Base-by-base conservation (phyloP, 164 flowering plant genomes). In the Akebia trifoliata region DNA sequence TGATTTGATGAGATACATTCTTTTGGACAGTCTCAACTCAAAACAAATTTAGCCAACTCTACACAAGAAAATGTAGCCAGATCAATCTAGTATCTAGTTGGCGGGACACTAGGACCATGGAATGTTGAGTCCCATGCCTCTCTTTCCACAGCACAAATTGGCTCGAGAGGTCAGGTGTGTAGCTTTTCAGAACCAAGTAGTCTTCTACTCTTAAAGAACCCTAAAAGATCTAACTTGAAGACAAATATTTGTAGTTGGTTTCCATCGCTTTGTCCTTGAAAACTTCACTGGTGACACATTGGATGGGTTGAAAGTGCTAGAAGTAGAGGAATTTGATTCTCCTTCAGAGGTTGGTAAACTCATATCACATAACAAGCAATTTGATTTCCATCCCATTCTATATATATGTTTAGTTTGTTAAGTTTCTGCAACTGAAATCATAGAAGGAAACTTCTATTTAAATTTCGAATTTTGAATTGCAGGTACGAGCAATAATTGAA, bases 401-500 rank as follows among this genome's bases (percentile, higher is more conserved):
- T n/a, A 54, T 58, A 0, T 30, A 40, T 40, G 7, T 51, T 61
- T 6, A 24, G 51, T 34, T 44, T 18, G 21, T 48, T 4, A 4
- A 9, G 12, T 43, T 10, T 39, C 38, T 8, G 57, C 32, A 54
- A 28, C 10, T 36, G 12, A 39, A 6, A 15, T 8, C 18, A 18
- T 50, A 26, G 52, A 26, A 14, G 6, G 2, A 32, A 21, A 6
- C 4, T 36, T 36, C 6, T 25, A 1, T 36, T 22, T 48, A 4
- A 26, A 30, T 25, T n/a, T 22, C 26, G 4, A 21, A 25, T 37
- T 30, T 50, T 8, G 6, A 61, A 46, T 38, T 78, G 17, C 81
- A 92, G 98, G 87, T 90, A 4, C 66, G 96, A 29, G 97, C 96
- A 44, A 39, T 90, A 59, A 72, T 93, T 57, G 99, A 93, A 64